Evolutionary conservation across 2,329 filamentous ascomycete genomes (phyloP).

Genomic region (Epichloe elymi): DNA sequence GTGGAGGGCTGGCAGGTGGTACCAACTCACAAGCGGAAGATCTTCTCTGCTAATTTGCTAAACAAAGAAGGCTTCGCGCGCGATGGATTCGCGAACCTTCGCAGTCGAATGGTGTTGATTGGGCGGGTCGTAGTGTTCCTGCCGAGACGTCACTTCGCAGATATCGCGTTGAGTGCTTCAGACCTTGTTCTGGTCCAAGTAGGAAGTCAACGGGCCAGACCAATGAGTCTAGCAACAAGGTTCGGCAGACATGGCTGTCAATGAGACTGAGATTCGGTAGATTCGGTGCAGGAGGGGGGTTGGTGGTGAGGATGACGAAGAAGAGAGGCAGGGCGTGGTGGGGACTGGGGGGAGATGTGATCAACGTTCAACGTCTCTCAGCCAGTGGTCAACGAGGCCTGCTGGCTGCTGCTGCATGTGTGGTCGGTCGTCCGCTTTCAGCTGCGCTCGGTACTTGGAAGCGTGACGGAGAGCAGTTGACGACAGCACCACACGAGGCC

Average conservation of each 20-base stretch:
- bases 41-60: too few relatives aligned
- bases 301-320: constrained; percentile 4
- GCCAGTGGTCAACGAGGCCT: neutral
- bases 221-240: constrained; percentile 12
- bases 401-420: neutral
- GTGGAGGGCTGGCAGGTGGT: too few relatives aligned
- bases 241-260: constrained; percentile 11
- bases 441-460: too few relatives aligned
- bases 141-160: constrained; percentile 3
- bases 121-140: neutral
- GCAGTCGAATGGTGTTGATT: neutral
- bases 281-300: neutral
- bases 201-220: constrained; percentile 12
- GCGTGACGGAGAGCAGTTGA: neutral
- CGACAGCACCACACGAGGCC: neutral
- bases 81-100: neutral
- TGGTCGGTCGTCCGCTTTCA: neutral
- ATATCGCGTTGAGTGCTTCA: neutral
- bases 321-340: constrained; percentile 4
- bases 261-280: neutral
- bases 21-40: too few relatives aligned
- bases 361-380: neutral
- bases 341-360: neutral
- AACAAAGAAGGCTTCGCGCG: neutral
- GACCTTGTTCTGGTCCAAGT: constrained; percentile 9